These are phyloP conservation scores for Lactifluus rugatus DNA, from an alignment of 768 basidiomycete species.

Conservation along the genomic window DNA sequence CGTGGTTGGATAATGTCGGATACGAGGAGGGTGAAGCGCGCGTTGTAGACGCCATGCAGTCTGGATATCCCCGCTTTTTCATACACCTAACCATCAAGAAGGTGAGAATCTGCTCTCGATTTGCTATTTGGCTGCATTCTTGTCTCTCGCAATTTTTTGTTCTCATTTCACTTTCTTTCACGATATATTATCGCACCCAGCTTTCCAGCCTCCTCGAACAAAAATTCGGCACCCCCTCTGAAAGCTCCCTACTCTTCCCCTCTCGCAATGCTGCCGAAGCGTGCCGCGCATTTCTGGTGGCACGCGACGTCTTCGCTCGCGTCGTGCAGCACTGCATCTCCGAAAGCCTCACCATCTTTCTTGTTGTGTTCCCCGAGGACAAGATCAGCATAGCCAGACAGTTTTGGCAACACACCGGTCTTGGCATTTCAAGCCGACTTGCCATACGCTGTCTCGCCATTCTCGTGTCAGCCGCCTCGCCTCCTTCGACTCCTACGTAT, in stretches of 20 bases:
- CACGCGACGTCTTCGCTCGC: slow-evolving; percentile 42
- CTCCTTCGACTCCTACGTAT: slow-evolving; percentile 7
- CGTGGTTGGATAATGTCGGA: slow-evolving; percentile 82
- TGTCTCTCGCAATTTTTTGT: no score
- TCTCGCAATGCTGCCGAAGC: slow-evolving; percentile 61
- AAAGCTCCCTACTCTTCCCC: slow-evolving; percentile 73
- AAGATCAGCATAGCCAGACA: slow-evolving; percentile 63
- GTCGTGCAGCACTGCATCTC: slow-evolving; percentile 59
- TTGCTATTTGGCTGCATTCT: no score
- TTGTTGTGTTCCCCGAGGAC: slow-evolving; percentile 63
- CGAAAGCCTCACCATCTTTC: slow-evolving; percentile 51
- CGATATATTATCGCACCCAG: slow-evolving; percentile 33
- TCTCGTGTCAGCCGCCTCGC: slow-evolving; percentile 35
- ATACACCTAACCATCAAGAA: slow-evolving; percentile 78
- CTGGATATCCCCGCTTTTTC: slow-evolving; percentile 93
- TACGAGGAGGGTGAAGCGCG: slow-evolving; percentile 87
- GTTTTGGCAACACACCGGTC: slow-evolving; percentile 94
- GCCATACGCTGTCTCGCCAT: slow-evolving; percentile 76
- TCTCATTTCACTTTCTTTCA: no score
- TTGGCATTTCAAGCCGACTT: slow-evolving; percentile 80
- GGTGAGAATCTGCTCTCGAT: slow-evolving; percentile 34
- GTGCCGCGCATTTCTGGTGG: slow-evolving; percentile 64
- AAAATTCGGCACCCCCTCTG: slow-evolving; percentile 64
- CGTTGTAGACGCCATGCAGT: slow-evolving; percentile 69
- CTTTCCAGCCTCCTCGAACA: slow-evolving; percentile 67